phyloP scores from a whole-genome alignment of 139 green algal species.

The Yamagishiella unicocca region DNA sequence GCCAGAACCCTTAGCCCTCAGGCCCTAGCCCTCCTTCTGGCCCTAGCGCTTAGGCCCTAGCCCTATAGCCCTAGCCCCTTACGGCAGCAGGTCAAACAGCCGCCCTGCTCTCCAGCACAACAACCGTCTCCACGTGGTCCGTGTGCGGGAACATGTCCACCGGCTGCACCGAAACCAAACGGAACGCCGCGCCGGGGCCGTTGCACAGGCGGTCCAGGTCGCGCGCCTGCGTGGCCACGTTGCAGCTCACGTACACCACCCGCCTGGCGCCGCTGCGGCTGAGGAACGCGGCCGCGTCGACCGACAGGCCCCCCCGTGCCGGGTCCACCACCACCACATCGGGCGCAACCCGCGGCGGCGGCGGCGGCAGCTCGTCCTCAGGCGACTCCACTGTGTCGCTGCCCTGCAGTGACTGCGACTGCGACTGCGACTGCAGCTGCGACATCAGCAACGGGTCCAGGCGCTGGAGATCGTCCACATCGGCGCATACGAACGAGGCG shows the following conservation, averaged over 20 bases:
- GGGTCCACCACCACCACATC: conserved; percentile 84
- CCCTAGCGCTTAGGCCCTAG: no score
- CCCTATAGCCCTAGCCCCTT: no score
- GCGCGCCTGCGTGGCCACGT: conserved; percentile 73
- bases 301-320: conserved; percentile 80
- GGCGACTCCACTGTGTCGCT: no score
- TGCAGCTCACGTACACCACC: conserved; percentile 95
- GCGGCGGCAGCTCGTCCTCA: no score
- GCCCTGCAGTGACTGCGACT: background rate
- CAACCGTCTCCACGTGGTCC: conserved; percentile 83
- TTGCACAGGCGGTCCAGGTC: conserved; percentile 69
- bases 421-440: background rate
- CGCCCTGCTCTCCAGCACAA: conserved; percentile 76
- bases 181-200: conserved; percentile 71
- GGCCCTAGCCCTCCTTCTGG: no score
- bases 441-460: background rate
- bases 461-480: conserved; percentile 26
- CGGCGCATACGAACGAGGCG: conserved; percentile 69
- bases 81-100: no score
- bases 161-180: conserved; percentile 61
- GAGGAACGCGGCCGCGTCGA: conserved; percentile 71
- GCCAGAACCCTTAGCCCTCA: no score
- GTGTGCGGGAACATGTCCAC: conserved; percentile 93
- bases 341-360: background rate
- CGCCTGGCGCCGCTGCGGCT: conserved; percentile 57